Base-by-base conservation (phyloP, 352 stramenopile species). In the Thalassiosira hispida region DNA sequence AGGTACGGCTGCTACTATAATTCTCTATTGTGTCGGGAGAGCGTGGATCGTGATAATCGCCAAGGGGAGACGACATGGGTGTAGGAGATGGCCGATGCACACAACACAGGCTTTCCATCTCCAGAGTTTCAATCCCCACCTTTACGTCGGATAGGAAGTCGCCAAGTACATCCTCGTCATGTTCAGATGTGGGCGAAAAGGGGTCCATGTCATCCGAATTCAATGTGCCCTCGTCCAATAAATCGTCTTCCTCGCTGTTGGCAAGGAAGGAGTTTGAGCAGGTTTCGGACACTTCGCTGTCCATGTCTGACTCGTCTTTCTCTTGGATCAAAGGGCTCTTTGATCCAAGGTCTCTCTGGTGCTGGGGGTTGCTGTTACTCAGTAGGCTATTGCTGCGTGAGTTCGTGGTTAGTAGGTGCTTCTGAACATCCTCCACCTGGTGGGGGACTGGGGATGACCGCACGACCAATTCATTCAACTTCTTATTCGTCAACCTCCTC, bases 131-230 rank as follows among this genome's bases (percentile, higher is more conserved):
- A 31, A 81, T 69, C 20, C 72, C 72, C 52, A 59, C 46, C 33
- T 65, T 73, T 1, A 80, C 63, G 53, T 80, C 72, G 42, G 65
- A 62, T 53, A 74, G 60, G 31, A 81, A 77, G 31, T 76, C 55
- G n/a, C 20, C 31, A 1, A 76, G 53, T 8, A 62, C 38, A 27
- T 56, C 65, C n/a, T 35, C 64, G 1, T 64, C 59, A 46, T 53
- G 20, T 35, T 0, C 4, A 23, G 29, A 56, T 33, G 40, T 51
- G 6, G 22, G 59, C 0, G 2, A 51, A 5, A 61, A 31, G 0
- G 52, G 64, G 5, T 56, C 14, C 6, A 6, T 6, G 25, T 71
- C 42, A 62, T 27, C 9, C n/a, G 63, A 72, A 53, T 38, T 23
- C 22, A 63, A 62, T 27, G 23, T 62, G 27, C 8, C 52, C 31